These are phyloP conservation scores for Sporothrix pseudoabietina DNA, from an alignment of 2,329 filamentous ascomycete genomes.

Conservation along the genomic window DNA sequence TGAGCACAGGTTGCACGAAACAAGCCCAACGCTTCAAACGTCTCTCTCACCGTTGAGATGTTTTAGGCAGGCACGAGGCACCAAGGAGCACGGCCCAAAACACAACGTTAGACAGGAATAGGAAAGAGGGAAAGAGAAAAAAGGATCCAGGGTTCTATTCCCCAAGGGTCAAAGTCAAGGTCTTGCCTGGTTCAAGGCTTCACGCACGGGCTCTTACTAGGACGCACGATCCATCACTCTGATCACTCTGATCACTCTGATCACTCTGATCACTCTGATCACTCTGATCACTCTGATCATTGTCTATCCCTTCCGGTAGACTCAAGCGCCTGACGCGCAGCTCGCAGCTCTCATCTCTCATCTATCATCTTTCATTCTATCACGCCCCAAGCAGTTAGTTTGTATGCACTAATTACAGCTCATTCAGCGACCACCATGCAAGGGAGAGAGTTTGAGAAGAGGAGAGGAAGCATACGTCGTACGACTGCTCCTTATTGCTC, in stretches of 20 bases:
- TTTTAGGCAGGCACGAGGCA: neutral
- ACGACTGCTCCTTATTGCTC: neutral
- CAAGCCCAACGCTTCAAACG: neutral
- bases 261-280: neutral
- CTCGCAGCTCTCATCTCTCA: neutral
- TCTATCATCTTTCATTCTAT: neutral
- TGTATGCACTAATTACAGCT: neutral
- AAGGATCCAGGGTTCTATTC: neutral
- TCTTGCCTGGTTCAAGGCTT: neutral
- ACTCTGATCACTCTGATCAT: neutral
- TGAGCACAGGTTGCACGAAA: neutral
- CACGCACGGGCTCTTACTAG: constrained; percentile 2
- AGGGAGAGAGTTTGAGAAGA: neutral
- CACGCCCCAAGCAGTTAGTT: neutral
- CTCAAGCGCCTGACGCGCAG: neutral
- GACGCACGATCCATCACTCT: neutral
- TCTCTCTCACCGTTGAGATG: neutral
- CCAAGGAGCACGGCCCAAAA: neutral
- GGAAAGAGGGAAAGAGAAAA: constrained; percentile 8
- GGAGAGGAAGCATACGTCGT: neutral
- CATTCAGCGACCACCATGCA: constrained; percentile 21
- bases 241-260: neutral
- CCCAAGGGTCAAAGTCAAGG: neutral
- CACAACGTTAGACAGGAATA: constrained; percentile 17
- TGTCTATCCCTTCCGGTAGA: neutral